Evolutionary conservation across 1,284 basidiomycete genomes (phyloP), one percentile per base, ranked within the genome.

Genomic region (Cutaneotrichosporon cavernicola): DNA sequence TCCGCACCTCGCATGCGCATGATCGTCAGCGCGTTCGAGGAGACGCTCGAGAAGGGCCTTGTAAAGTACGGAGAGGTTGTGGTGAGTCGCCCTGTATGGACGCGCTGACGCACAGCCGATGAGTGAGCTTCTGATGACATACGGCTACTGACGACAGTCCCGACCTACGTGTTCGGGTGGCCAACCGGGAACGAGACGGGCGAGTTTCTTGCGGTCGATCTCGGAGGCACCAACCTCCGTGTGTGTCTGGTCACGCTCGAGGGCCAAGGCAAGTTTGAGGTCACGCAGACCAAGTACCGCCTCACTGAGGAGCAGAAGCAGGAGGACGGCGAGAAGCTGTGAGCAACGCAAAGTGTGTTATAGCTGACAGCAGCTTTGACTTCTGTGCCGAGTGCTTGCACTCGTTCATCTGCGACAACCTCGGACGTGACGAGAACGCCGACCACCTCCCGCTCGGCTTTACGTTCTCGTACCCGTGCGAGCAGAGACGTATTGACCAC

Each of bases 231-330:
- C 56, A 99, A 99, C 78, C 85, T 99, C 43, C 92, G 96, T 61
- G 96, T 98, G 60, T 99, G 96, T 81, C 90, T 97, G 65, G 96
- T 99, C 61, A 90, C 89, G 22, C 84, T 99, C 16, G 87, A 91
- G 72, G 96, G 96, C 30, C 85, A 88, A 9, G 94, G 96, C 67
- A 93, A 96, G 83, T 99, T 98, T 80, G 94, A 98, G 82, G 91
- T 99, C 74, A 96, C 93, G 0, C 96, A 99, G 77, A 90, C 93
- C 60, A 99, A 99, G 82, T 98, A 98, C 82, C 90, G 94, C 64
- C 86, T 99, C 61, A 90, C 92, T 2, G 96, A 99, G 76, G 97
- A 98, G 75, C 96, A 99, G 81, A 99, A 99, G 82, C 94, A 97
- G 70, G 91, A 90, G n/a, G 94, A 98, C 46, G 96, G 95, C 7